phyloP scores from a whole-genome alignment of 2,329 filamentous ascomycete genomes.

The Trichoderma sp. region DNA sequence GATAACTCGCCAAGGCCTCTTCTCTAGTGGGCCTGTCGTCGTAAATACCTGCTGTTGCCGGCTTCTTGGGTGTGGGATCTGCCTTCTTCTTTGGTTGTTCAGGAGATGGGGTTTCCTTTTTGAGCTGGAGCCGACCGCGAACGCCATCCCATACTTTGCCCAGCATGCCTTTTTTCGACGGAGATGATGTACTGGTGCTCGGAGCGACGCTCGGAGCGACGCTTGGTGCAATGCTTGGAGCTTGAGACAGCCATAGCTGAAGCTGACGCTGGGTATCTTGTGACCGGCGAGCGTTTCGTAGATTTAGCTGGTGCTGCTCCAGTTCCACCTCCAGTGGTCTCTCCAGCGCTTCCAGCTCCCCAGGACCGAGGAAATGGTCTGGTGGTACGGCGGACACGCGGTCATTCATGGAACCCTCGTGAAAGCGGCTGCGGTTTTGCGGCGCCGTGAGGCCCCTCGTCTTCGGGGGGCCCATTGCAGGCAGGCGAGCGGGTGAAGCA shows the following conservation, averaged over 20 bases:
- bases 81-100: constrained; percentile 34
- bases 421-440: constrained; percentile 57
- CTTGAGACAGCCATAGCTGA: constrained; percentile 19
- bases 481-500: neutral
- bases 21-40: constrained; percentile 45
- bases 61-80: constrained; percentile 8
- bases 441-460: constrained; percentile 42
- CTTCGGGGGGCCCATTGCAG: constrained; percentile 38
- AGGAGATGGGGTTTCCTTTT: constrained; percentile 34
- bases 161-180: constrained; percentile 37
- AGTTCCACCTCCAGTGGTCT: constrained; percentile 32
- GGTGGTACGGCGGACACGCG: constrained; percentile 73
- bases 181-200: neutral
- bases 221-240: constrained; percentile 12
- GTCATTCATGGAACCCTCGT: constrained; percentile 88
- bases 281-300: constrained; percentile 11
- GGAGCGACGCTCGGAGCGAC: constrained; percentile 10
- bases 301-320: constrained; percentile 12
- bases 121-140: constrained; percentile 40
- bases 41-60: constrained; percentile 23
- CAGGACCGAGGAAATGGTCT: constrained; percentile 62
- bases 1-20: constrained; percentile 60
- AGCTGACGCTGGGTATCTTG: constrained; percentile 23
- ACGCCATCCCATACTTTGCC: constrained; percentile 48
- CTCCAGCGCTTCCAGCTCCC: constrained; percentile 41